Evolutionary conservation across 2,329 filamentous ascomycete genomes (phyloP).

Genomic region (Diaporthe eres): DNA sequence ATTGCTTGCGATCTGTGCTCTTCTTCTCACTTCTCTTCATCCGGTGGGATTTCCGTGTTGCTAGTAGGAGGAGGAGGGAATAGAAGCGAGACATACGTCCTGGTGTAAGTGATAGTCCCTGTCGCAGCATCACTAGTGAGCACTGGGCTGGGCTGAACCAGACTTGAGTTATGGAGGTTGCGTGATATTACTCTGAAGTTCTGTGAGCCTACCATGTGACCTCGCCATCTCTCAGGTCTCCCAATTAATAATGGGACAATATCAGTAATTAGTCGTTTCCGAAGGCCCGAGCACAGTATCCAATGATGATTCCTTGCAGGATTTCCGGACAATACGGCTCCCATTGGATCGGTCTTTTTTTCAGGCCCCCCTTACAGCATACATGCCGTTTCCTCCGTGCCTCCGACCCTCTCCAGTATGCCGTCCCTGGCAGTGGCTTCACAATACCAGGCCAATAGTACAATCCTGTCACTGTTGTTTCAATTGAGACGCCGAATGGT

Average conservation of each 20-base stretch:
- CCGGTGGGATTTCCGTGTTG: background rate
- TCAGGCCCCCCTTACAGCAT: background rate
- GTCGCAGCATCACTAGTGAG: background rate
- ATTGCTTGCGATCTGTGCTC: background rate
- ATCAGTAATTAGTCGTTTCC: background rate
- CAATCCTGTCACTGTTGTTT: background rate
- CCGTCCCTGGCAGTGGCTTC: background rate
- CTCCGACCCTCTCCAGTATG: background rate
- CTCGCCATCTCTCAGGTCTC: too few relatives aligned
- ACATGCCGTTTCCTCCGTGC: background rate
- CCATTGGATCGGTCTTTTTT: background rate
- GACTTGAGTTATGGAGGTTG: background rate
- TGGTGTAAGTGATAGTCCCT: slow-evolving; percentile 4
- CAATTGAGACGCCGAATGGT: background rate
- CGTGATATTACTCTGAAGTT: background rate
- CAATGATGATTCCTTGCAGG: background rate
- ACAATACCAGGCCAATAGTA: background rate
- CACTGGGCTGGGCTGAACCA: background rate
- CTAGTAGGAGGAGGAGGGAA: background rate
- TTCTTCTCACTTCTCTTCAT: background rate
- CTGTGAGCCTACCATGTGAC: background rate
- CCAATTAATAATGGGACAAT: too few relatives aligned
- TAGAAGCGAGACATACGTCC: slow-evolving; percentile 16
- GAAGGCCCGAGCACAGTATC: background rate
- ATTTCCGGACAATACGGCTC: background rate